A percentile compares a stretch with the other conserved stretches of the same genome.
Conservation (phyloP, 371 early-diverging fungal genomes). For the Lichtheimia ornata region DNA sequence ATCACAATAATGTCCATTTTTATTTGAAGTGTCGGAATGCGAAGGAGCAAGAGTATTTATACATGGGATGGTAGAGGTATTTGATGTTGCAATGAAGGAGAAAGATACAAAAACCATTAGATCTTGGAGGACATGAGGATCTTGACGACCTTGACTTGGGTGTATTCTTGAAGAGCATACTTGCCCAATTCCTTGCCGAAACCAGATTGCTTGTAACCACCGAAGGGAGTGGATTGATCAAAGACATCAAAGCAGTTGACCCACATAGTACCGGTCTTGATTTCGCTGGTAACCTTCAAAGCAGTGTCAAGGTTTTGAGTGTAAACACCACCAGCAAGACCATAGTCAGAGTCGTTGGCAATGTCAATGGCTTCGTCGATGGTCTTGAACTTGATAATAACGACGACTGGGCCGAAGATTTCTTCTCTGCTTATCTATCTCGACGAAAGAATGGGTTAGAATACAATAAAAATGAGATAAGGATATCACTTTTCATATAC, state of each 20-base stretch:
- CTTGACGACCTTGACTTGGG: constrained; percentile 67
- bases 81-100: too few species aligned
- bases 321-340: constrained; percentile 88
- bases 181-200: constrained; percentile 79
- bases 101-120: background rate
- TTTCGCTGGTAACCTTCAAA: constrained; percentile 57
- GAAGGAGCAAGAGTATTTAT: too few species aligned
- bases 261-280: constrained; percentile 87
- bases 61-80: too few species aligned
- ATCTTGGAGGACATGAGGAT: constrained; percentile 19
- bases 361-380: constrained; percentile 77
- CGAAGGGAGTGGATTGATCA: constrained; percentile 74
- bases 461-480: too few species aligned
- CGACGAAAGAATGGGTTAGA: too few species aligned
- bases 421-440: constrained; percentile 74
- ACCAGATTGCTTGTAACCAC: constrained; percentile 88
- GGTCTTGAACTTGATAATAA: constrained; percentile 72
- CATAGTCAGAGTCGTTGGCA: constrained; percentile 81
- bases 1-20: too few species aligned
- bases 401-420: constrained; percentile 92
- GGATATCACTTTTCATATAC: constrained; percentile 23
- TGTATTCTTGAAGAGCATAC: constrained; percentile 71
- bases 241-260: constrained; percentile 50
- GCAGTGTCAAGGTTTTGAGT: constrained; percentile 70
- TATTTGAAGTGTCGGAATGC: too few species aligned